Base-by-base conservation (phyloP, 805 yeast species). In the Brettanomyces custersianus region DNA sequence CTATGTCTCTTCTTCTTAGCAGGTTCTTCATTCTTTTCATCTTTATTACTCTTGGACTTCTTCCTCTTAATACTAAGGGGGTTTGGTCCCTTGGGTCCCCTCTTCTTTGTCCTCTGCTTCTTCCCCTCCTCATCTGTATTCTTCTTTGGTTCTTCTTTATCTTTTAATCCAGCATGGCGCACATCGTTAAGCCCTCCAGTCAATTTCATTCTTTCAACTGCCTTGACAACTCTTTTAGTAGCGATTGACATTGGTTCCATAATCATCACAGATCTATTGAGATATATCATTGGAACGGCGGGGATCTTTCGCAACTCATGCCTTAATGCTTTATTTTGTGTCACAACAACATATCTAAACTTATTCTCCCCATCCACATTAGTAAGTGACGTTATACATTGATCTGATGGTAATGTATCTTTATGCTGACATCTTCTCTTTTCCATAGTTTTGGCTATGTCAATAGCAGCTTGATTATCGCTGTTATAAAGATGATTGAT, bases 241-340 rank as follows among this genome's bases (percentile, higher is more conserved):
- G 84, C 83, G 26, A 70, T 71, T 35, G 95, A 82, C 46, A 87
- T 62, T 6, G 96, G 96, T 59, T 92, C 98, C 92, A 92, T 77
- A 20, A 92, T 78, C 90, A 92, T 84, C 13, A 92, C 98, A 1
- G 95, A 76, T 41, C 96, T 69, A 51, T 82, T 79, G 74, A 92
- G 77, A 55, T 82, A 88, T 8, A 90, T 64, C 44, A 92, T 58
- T 1, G 98, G 98, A 1, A 86, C 81, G 10, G 96, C 98, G 1
- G 98, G 94, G 9, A 87, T 66, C 21, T 65, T 65, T 45, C 97
- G 70, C 41, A 92, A 64, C 33, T 65, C 63, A 38, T 74, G 71
- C 46, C 98, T 71, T 36, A 88, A 63, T 20, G 72, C 68, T 18
- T 74, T 71, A 48, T 83, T 77, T 52, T 88, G 96, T 0, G 90